Conservation (phyloP, 805 yeast genomes). For the Hanseniaspora singularis region DNA sequence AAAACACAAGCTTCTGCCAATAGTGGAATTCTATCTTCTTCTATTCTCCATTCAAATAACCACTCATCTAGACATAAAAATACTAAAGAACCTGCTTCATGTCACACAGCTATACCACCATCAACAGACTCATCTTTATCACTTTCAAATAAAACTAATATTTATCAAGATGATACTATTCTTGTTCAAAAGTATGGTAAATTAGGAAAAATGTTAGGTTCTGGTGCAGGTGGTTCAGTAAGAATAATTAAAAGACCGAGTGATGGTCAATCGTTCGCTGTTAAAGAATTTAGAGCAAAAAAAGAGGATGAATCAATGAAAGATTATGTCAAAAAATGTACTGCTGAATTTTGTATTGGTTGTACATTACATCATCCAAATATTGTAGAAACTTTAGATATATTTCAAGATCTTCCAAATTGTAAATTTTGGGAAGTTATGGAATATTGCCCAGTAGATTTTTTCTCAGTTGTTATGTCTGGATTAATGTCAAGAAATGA, state of each 20-base stretch:
- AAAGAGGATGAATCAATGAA: constrained; percentile 57
- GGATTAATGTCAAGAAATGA: constrained; percentile 72
- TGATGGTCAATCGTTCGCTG: constrained; percentile 67
- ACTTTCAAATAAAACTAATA: constrained; percentile 29
- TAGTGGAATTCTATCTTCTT: background rate
- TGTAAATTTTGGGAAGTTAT: constrained; percentile 67
- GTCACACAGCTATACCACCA: constrained; percentile 30
- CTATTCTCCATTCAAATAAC: background rate
- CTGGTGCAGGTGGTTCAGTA: constrained; percentile 87
- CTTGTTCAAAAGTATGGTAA: constrained; percentile 55
- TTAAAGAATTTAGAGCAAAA: constrained; percentile 66
- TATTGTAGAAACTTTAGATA: constrained; percentile 65
- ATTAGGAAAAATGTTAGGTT: constrained; percentile 62
- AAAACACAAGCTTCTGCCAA: constrained; percentile 2
- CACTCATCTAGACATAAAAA: constrained; percentile 21
- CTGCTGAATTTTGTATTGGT: constrained; percentile 82
- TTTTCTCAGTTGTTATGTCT: constrained; percentile 78
- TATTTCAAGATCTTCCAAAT: constrained; percentile 43
- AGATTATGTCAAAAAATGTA: constrained; percentile 75
- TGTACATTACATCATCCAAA: constrained; percentile 73
- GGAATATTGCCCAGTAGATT: constrained; percentile 79
- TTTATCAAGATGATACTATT: constrained; percentile 41
- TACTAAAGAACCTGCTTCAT: constrained; percentile 4
- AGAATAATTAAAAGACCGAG: constrained; percentile 53
- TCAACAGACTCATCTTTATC: constrained; percentile 27